Base-by-base conservation (phyloP, 108 stramenopile genomes). In the Nitzschia putrida region DNA sequence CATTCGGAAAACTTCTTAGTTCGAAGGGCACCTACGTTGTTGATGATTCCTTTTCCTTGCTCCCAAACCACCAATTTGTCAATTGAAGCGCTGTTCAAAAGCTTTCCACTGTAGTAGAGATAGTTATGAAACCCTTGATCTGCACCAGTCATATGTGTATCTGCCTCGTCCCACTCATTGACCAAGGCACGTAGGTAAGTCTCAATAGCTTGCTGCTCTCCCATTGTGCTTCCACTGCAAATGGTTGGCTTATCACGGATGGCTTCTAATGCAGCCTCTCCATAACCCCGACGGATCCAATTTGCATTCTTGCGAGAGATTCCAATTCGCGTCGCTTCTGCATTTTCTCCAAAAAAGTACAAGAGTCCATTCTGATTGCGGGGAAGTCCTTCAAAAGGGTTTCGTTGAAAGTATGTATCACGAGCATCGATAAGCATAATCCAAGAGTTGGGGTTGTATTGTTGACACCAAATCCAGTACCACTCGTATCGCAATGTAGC, bases 71-170 rank as follows among this genome's bases (percentile, higher is more conserved):
- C 69, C 16, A 93, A 52, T 43, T 78, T 78, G 0, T 39, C 44
- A 66, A 93, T 93, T 10, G 82, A 76, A 44, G 61, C 69, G 20
- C 77, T 79, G 41, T 69, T 73, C 29, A 68, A 57, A 29, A 91
- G 65, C 61, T 85, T 80, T 25, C 84, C 74, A 64, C 77, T 78
- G 67, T 92, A 89, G 60, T 88, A 92, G 8, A 85, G 53, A 75
- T 88, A 86, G 59, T 94, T 93, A 57, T 93, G 92, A 57, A 94
- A 91, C 29, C 92, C 92, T 69, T 94, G 92, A 73, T 94, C 92
- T 14, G 86, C 82, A 9, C 92, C 92, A 40, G 83, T 91, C 72
- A 77, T 88, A 55, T 80, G 75, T 57, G 85, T 86, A 37, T 68
- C 51, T 0, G 84, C 84, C 43, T 87, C 74, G 67, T 94, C 92